These are phyloP conservation scores for Houttuynia cordata DNA, from an alignment of 164 flowering plant genomes.

Conservation along the genomic window DNA sequence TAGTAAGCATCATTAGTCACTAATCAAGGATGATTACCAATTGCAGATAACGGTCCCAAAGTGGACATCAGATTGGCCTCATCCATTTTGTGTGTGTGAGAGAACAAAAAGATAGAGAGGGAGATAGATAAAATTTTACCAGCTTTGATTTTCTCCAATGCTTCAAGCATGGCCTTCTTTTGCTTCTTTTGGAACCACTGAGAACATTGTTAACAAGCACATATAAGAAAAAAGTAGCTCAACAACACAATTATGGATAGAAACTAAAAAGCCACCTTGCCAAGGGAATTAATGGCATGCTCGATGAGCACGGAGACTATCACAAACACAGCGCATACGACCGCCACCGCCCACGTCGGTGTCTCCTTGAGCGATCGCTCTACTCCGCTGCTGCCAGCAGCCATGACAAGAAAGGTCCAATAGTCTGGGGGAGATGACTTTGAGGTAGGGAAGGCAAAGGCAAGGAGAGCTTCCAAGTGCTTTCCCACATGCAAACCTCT, in stretches of 20 bases:
- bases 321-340: conserved; percentile 45
- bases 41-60: no score
- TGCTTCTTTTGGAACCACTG: conserved; percentile 52
- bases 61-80: no score
- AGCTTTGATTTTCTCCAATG: conserved; percentile 62
- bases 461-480: neutral
- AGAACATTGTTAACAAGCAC: neutral
- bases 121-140: no score
- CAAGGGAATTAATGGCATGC: conserved; percentile 40
- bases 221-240: neutral
- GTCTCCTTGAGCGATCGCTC: conserved; percentile 34
- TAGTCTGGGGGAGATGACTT: neutral
- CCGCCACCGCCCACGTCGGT: conserved; percentile 71
- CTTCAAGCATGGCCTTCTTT: conserved; percentile 58
- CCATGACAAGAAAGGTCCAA: conserved; percentile 13
- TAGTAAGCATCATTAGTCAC: no score
- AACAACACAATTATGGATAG: neutral
- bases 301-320: conserved; percentile 45
- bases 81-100: no score
- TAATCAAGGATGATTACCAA: no score
- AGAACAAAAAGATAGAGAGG: no score
- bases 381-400: conserved; percentile 14
- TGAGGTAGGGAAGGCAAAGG: neutral
- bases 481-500: neutral
- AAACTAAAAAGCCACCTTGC: conserved; percentile 23